phyloP scores from a whole-genome alignment of 148 eudicot genomes.

The Fagopyrum homotropicum region DNA sequence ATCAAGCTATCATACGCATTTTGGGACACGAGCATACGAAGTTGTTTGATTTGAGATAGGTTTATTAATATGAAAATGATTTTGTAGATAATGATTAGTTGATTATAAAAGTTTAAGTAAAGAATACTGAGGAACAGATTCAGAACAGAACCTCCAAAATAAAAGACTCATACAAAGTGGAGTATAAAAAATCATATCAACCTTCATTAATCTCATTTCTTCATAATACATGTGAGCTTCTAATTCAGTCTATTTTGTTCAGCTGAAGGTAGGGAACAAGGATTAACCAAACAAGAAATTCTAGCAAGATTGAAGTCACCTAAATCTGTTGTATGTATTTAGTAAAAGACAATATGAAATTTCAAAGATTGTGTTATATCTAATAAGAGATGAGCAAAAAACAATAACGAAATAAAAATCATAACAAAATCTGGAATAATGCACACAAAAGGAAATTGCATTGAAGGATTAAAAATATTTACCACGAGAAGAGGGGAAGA shows the following conservation, averaged over 20 bases:
- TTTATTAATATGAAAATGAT: no score
- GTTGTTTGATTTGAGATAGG: no score
- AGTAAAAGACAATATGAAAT: not conserved
- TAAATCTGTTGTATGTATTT: slow-evolving; percentile 95
- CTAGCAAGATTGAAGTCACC: slow-evolving; percentile 78
- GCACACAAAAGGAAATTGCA: not conserved
- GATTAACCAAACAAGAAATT: slow-evolving; percentile 67
- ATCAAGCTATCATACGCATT: not conserved
- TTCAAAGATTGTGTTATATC: not conserved
- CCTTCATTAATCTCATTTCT: no score
- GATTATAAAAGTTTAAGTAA: no score
- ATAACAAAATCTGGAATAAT: not conserved
- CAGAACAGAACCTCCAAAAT: no score
- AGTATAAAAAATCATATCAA: no score
- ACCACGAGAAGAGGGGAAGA: not conserved
- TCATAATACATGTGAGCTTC: no score
- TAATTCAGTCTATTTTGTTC: slow-evolving; percentile 2
- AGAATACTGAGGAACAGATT: no score
- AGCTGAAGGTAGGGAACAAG: slow-evolving; percentile 93
- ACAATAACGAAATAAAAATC: not conserved
- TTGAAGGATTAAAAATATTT: not conserved
- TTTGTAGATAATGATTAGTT: no score
- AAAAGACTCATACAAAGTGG: no score
- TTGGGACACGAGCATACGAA: not conserved
- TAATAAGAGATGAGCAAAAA: not conserved